Conservation (phyloP, 305 asterid species). For the Fraxinus floribunda region DNA sequence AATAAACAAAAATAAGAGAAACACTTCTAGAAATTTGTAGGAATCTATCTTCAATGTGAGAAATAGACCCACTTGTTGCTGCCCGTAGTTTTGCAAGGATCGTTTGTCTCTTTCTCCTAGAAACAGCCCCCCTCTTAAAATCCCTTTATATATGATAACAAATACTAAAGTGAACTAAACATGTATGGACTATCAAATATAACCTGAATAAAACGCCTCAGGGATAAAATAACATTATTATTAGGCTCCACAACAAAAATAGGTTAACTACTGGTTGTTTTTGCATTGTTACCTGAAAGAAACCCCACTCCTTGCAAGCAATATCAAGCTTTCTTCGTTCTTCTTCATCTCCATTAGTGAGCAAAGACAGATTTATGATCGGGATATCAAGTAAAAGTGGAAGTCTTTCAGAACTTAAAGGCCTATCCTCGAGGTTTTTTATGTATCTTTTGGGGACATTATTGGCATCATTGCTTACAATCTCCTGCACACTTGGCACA, state of each 20-base stretch:
- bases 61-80: neutral
- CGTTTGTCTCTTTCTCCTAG: neutral
- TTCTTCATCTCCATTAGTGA: conserved; percentile 28
- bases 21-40: neutral
- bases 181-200: neutral
- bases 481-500: conserved; percentile 51
- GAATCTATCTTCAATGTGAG: neutral
- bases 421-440: neutral
- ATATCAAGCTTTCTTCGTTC: conserved; percentile 38
- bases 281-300: conserved; percentile 44
- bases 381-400: conserved; percentile 34
- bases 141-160: neutral
- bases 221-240: neutral
- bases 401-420: neutral
- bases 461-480: conserved; percentile 33
- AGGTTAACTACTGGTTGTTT: neutral
- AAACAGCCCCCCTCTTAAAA: neutral
- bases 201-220: neutral
- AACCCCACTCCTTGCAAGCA: conserved; percentile 57
- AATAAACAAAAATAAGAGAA: neutral
- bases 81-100: neutral
- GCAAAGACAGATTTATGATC: conserved; percentile 35
- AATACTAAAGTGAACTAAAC: neutral
- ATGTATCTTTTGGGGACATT: neutral
- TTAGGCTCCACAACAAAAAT: neutral